Evolutionary conservation across 2,329 filamentous ascomycete species (phyloP).

Genomic region (Pseudopithomyces chartarum): DNA sequence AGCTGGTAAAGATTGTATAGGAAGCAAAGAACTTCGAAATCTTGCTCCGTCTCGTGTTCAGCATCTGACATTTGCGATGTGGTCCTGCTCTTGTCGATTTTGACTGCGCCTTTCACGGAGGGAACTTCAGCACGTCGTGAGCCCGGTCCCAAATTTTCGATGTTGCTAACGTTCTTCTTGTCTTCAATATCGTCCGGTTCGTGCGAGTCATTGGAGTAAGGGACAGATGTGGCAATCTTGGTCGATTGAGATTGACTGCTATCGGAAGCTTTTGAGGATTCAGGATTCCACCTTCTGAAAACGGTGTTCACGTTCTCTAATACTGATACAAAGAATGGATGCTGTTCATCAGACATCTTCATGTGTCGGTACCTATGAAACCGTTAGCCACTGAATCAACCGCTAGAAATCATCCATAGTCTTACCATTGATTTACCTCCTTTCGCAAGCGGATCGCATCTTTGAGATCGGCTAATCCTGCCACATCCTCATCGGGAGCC

Average conservation of each 20-base stretch:
- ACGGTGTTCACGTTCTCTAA: conserved; percentile 6
- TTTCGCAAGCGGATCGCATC: conserved; percentile 25
- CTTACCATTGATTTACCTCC: conserved; percentile 16
- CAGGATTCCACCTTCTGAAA: conserved; percentile 6
- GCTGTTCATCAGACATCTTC: conserved; percentile 11
- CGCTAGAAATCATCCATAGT: no score
- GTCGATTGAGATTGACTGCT: background rate
- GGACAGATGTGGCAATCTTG: background rate
- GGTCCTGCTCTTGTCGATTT: background rate
- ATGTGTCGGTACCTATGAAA: conserved; percentile 4
- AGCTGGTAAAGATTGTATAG: conserved; percentile 19
- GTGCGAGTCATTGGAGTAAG: background rate
- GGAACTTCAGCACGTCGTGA: background rate
- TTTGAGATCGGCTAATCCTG: conserved; percentile 17
- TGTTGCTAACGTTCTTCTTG: background rate
- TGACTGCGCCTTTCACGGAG: background rate
- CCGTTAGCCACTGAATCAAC: no score
- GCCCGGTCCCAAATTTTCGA: background rate
- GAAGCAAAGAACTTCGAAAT: conserved; percentile 23
- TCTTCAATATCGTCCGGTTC: background rate
- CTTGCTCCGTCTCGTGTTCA: conserved; percentile 16
- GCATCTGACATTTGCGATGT: conserved; percentile 3
- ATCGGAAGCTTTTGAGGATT: background rate
- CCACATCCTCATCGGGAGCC: conserved; percentile 14
- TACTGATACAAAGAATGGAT: conserved; percentile 14